Percentiles rank a stretch among this genome's conserved stretches.
phyloP scores from a whole-genome alignment of 1,284 basidiomycete genomes.

The Stygiomarasmius scandens region DNA sequence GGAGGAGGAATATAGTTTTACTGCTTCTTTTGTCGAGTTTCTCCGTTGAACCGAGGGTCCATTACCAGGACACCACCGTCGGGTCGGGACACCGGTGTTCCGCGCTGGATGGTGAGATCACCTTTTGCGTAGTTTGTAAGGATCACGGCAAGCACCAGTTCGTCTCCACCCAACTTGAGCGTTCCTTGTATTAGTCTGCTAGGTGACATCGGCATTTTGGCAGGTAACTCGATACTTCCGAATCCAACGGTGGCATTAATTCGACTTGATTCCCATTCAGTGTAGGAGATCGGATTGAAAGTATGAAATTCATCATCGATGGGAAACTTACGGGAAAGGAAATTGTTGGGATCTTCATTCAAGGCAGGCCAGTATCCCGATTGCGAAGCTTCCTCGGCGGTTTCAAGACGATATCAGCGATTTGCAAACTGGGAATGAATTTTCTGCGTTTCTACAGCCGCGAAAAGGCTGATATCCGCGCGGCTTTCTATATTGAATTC shows the following conservation, averaged over 20 bases:
- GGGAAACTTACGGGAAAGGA: constrained; percentile 4
- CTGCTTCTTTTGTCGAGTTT: too few relatives aligned
- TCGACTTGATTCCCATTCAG: neutral
- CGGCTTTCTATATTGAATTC: neutral
- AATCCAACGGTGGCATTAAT: neutral
- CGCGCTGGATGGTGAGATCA: constrained; percentile 59
- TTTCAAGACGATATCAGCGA: constrained; percentile 10
- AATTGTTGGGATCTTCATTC: neutral
- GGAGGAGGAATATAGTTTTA: too few relatives aligned
- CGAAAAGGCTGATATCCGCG: neutral
- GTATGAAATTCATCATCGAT: constrained; percentile 14
- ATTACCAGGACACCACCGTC: constrained; percentile 85
- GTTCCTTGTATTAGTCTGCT: too few relatives aligned
- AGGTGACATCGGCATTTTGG: constrained; percentile 56
- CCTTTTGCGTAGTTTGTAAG: constrained; percentile 92
- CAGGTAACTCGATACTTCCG: constrained; percentile 13
- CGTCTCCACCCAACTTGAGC: too few relatives aligned
- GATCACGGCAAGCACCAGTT: constrained; percentile 71
- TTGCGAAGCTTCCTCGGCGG: constrained; percentile 9
- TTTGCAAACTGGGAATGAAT: constrained; percentile 9
- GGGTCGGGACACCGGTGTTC: constrained; percentile 93
- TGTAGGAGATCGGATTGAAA: constrained; percentile 13
- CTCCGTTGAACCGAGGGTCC: too few relatives aligned
- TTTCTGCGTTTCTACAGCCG: neutral
- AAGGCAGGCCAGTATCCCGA: constrained; percentile 8